phyloP scores from a whole-genome alignment of 371 early-diverging fungal species.

The Rhizopus arrhizus region DNA sequence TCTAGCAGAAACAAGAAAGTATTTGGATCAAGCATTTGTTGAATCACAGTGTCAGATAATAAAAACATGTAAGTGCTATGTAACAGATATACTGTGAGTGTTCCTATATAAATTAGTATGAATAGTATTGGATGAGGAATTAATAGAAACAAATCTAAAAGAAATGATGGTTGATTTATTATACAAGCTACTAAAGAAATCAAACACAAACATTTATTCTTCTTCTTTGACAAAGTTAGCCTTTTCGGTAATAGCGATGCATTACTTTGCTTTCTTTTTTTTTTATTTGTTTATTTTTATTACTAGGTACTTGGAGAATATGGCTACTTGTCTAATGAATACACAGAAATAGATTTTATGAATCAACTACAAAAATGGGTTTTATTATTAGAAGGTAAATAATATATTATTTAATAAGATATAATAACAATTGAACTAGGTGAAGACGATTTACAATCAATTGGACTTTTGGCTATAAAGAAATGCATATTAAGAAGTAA shows the following conservation, averaged over 20 bases:
- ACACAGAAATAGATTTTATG: constrained; percentile 38
- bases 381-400: constrained; percentile 32
- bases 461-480: constrained; percentile 36
- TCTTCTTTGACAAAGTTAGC: constrained; percentile 23
- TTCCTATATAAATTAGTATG: neutral
- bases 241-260: constrained; percentile 23
- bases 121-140: constrained; percentile 20
- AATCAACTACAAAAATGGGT: constrained; percentile 38
- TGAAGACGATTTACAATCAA: constrained; percentile 34
- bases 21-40: constrained; percentile 27
- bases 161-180: constrained; percentile 20
- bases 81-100: neutral
- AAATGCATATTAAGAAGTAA: constrained; percentile 34
- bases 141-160: constrained; percentile 13
- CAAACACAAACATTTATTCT: constrained; percentile 9
- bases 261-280: neutral
- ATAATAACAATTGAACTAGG: neutral
- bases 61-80: constrained; percentile 21
- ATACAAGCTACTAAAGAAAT: constrained; percentile 6
- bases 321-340: constrained; percentile 26
- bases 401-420: neutral
- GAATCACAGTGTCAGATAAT: constrained; percentile 26
- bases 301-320: constrained; percentile 36
- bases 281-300: neutral
- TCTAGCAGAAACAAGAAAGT: constrained; percentile 19